Evolutionary conservation across 106 monocot genomes (phyloP), one percentile per base, ranked within the genome.

Genomic region (Dendrobium huoshanense): DNA sequence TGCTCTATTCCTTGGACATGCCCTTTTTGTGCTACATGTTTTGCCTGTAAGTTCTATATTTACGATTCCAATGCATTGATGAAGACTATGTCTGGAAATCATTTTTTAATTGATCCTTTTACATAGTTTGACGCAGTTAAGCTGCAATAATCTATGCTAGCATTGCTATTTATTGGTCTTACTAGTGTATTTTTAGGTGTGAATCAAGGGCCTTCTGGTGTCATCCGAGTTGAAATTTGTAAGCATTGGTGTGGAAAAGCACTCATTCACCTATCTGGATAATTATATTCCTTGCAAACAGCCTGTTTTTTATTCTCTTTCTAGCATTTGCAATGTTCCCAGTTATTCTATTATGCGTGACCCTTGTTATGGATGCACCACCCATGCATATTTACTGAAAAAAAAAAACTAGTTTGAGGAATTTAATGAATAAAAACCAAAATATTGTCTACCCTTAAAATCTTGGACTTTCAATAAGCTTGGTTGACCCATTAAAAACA

Each of bases 1-100:
- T 86, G 92, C 99, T 72, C 76, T 91, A 82, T 99, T 99, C 80
- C 95, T 99, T 78, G 95, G 92, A 74, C 95, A 99, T 89, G 91
- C 91, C 2, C 84, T 91, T 73, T 91, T 99, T 93, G 95, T 95
- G 9, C 93, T 95, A 68, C 85, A 95, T 79, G 87, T 83, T 80
- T 88, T 88, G 59, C 86, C 92, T 59, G 99, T 99, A 85, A 91
- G 88, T 86, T 80, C 24, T 68, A 2, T 72, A 67, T 29, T 73
- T 58, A 55, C 75, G 45, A 29, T 41, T 43, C 48, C 43, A 42
- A 15, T 49, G 81, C 78, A 22, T 9, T 67, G 19, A 58, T 37
- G 1, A 67, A n/a, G 61, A 27, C 29, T 75, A 27, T 51, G 51
- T 20, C 9, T 27, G 18, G 54, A 19, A 73, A 54, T n/a, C 22